Evolutionary conservation across 129 eudicot species (phyloP), one percentile per base, ranked within the genome.

Genomic region (Arctium lappa): DNA sequence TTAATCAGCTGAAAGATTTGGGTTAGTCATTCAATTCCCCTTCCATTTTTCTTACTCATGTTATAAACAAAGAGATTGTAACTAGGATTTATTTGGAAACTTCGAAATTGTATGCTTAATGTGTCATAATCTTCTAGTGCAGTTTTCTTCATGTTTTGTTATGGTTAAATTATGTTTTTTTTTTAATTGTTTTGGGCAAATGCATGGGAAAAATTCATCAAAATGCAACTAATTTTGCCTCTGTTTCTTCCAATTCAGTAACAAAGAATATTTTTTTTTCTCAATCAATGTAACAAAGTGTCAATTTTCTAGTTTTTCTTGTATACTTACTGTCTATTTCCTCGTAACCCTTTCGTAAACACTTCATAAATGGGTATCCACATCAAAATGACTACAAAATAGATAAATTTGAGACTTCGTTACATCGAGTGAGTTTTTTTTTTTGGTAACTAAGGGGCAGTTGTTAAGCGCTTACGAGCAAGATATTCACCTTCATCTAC

Each of bases 1-100:
- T 92, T 66, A 86, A 90, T 88, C 97, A 96, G 60, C 85, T 96
- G 81, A 91, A 91, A 74, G 99, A 96, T 85, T 87, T 96, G 86
- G 98, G 99, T 96, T 66, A 77, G 91, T 63, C 4, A 3, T 78
- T 77, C 30, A 30, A 69, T 77, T 75, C 2, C 12, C 6, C 63
- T 66, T 31, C 5, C 37, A n/a, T 40, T 1, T n/a, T 60, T 38
- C 7, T 18, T 18, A n/a, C 76, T 16, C 11, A 1, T 73, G 33
- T 39, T 73, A 16, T 11, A 73, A 73, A 73, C 15, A n/a, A 73
- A 22, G 48, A 40, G 60, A 39, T 33, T 72, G 6, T 16, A 37
- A 72, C 76, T 22, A 72, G 76, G 30, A 8, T 72, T 72, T 66
- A 66, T 66, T 27, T 66, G 34, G 71, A 2, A 29, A 66, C 32